Percentiles rank a stretch among this genome's conserved stretches.
These are phyloP conservation scores for Heterobasidion irregulare DNA, from an alignment of 1,284 basidiomycete species.

Conservation along the genomic window DNA sequence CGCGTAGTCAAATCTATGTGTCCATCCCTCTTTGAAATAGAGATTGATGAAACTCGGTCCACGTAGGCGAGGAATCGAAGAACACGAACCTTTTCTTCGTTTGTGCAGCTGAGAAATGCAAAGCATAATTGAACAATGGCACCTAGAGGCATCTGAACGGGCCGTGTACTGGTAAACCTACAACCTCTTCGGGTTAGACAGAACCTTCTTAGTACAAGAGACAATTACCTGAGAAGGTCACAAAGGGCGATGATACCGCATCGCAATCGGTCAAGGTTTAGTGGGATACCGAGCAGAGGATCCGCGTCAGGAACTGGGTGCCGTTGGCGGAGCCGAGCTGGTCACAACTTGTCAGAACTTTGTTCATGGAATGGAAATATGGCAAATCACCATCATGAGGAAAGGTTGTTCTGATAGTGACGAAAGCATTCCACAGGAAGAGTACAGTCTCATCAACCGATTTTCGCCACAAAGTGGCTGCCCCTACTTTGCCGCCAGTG, in stretches of 20 bases:
- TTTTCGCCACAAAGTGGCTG: constrained; percentile 64
- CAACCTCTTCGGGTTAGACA: constrained; percentile 4
- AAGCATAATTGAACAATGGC: constrained; percentile 40
- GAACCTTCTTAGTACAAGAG: neutral
- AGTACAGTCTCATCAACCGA: constrained; percentile 57
- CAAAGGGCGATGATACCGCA: constrained; percentile 43
- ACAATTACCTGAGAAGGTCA: constrained; percentile 53
- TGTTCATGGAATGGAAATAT: neutral
- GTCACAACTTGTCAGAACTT: neutral
- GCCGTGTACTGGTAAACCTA: constrained; percentile 53
- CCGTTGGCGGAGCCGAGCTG: neutral
- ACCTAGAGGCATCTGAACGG: constrained; percentile 71
- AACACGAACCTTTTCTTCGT: constrained; percentile 39
- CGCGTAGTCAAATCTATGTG: constrained; percentile 41
- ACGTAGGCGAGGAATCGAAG: constrained; percentile 2
- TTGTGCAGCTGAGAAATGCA: constrained; percentile 47
- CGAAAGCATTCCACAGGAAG: constrained; percentile 54
- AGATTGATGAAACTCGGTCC: neutral
- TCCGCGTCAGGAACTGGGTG: constrained; percentile 20
- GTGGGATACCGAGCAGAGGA: constrained; percentile 34
- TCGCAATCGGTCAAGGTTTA: constrained; percentile 51
- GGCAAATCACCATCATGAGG: constrained; percentile 29
- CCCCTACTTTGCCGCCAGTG: constrained; percentile 71
- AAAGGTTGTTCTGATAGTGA: constrained; percentile 51
- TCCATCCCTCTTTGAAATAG: constrained; percentile 30